Evolutionary conservation across 306 rosid species (phyloP).

Genomic region (Lagenaria siceraria): DNA sequence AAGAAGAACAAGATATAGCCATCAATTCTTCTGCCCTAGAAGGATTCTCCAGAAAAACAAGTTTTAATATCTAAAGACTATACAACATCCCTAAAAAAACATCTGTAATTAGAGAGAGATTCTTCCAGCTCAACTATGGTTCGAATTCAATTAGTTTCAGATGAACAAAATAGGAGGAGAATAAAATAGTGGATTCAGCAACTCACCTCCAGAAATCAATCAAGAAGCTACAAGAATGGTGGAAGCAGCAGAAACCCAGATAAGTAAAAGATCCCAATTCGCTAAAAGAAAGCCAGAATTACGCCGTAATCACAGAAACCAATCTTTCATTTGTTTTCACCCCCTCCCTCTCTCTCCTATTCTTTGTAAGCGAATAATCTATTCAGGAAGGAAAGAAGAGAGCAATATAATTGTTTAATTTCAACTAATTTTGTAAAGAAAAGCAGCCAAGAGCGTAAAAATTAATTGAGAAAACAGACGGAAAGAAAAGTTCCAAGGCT

Average conservation of each 20-base stretch:
- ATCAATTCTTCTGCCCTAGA: not conserved
- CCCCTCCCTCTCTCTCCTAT: slow-evolving; percentile 7
- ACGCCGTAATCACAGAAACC: slow-evolving; percentile 15
- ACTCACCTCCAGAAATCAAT: slow-evolving; percentile 34
- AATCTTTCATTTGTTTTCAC: not conserved
- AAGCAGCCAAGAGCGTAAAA: slow-evolving; percentile 18
- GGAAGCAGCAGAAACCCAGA: slow-evolving; percentile 31
- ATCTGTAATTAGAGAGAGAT: slow-evolving; percentile 8
- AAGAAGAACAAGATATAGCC: not conserved
- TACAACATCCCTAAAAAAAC: not conserved
- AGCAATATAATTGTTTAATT: slow-evolving; percentile 11
- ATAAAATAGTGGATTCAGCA: slow-evolving; percentile 22
- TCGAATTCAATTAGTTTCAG: slow-evolving; percentile 12
- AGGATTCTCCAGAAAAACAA: not conserved
- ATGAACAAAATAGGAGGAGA: slow-evolving; percentile 8
- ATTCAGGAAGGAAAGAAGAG: slow-evolving; percentile 4
- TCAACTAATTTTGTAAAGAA: slow-evolving; percentile 8
- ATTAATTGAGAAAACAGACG: not conserved
- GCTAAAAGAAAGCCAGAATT: slow-evolving; percentile 29
- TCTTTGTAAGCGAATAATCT: slow-evolving; percentile 14
- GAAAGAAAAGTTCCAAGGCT: slow-evolving; percentile 11
- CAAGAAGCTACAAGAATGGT: slow-evolving; percentile 19
- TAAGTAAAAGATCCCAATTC: slow-evolving; percentile 30
- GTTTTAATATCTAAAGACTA: not conserved
- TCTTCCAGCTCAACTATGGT: slow-evolving; percentile 27